phyloP scores from a whole-genome alignment of 1,139 yeast genomes.

The Zygosaccharomyces pseudobailii region DNA sequence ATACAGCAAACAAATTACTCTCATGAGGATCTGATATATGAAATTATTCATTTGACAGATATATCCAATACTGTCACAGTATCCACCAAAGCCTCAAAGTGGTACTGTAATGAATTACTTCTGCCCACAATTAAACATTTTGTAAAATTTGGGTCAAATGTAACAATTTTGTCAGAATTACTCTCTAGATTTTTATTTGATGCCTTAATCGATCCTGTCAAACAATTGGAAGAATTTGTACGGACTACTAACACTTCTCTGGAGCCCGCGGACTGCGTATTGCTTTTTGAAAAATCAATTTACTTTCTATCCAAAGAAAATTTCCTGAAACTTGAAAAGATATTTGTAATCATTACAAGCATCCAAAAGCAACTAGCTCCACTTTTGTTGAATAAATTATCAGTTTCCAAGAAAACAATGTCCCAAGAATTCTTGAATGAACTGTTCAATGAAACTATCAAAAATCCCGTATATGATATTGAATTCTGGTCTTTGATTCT shows the following conservation, averaged over 20 bases:
- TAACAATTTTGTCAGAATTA: slow-evolving; percentile 10
- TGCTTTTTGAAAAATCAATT: slow-evolving; percentile 25
- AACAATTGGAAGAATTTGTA: slow-evolving; percentile 21
- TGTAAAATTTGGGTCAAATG: slow-evolving; percentile 3
- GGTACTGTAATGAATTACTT: slow-evolving; percentile 20
- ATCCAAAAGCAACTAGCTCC: slow-evolving; percentile 39
- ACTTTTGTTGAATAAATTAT: slow-evolving; percentile 38
- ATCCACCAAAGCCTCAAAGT: slow-evolving; percentile 16
- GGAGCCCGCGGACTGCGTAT: slow-evolving; percentile 11
- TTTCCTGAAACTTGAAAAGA: slow-evolving; percentile 38
- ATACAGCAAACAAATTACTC: slow-evolving; percentile 7
- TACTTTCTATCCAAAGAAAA: slow-evolving; percentile 25
- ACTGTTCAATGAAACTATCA: slow-evolving; percentile 32
- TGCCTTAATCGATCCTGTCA: slow-evolving; percentile 13
- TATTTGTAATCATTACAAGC: slow-evolving; percentile 39
- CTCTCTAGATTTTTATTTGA: slow-evolving; percentile 20
- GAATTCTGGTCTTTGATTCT: slow-evolving; percentile 43
- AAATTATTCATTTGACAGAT: slow-evolving; percentile 20
- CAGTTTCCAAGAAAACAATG: slow-evolving; percentile 44
- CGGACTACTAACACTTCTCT: slow-evolving; percentile 11
- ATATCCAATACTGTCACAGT: slow-evolving; percentile 16
- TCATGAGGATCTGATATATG: slow-evolving; percentile 11
- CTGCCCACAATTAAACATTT: slow-evolving; percentile 24
- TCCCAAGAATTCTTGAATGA: slow-evolving; percentile 43
- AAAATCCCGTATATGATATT: slow-evolving; percentile 4